Evolutionary conservation across 257 asterid species (phyloP).

Genomic region (Handroanthus guayacan): DNA sequence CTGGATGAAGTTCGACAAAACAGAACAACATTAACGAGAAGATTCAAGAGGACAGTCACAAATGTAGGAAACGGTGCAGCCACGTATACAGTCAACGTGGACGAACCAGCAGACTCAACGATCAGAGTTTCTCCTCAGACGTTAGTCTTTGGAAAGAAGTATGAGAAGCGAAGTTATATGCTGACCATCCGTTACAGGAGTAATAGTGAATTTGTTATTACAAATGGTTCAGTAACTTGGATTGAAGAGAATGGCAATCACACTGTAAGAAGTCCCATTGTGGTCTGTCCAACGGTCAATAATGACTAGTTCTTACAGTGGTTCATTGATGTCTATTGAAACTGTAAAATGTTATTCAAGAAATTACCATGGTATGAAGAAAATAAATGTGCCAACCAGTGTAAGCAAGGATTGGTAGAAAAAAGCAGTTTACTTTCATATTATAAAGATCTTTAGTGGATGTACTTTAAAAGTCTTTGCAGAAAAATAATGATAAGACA

Average conservation of each 20-base stretch:
- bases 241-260: constrained; percentile 46
- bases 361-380: background rate
- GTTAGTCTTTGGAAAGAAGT: constrained; percentile 36
- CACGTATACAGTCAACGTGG: constrained; percentile 33
- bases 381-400: background rate
- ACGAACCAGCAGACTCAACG: constrained; percentile 21
- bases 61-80: constrained; percentile 45
- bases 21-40: background rate
- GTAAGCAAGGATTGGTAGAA: background rate
- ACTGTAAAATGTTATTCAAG: background rate
- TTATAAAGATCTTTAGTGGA: background rate
- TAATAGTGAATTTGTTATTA: background rate
- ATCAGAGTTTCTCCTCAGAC: constrained; percentile 36
- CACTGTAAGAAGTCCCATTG: constrained; percentile 58
- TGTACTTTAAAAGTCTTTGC: background rate
- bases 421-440: background rate
- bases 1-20: constrained; percentile 25
- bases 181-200: constrained; percentile 37
- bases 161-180: constrained; percentile 43
- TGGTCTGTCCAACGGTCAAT: constrained; percentile 33
- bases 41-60: constrained; percentile 40
- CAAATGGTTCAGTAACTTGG: constrained; percentile 58
- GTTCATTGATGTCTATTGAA: background rate
- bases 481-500: too few species aligned
- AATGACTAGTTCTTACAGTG: background rate